Evolutionary conservation across 371 early-diverging fungal genomes (phyloP), one percentile per base, ranked within the genome.

Genomic region (Entomophthora muscae): DNA sequence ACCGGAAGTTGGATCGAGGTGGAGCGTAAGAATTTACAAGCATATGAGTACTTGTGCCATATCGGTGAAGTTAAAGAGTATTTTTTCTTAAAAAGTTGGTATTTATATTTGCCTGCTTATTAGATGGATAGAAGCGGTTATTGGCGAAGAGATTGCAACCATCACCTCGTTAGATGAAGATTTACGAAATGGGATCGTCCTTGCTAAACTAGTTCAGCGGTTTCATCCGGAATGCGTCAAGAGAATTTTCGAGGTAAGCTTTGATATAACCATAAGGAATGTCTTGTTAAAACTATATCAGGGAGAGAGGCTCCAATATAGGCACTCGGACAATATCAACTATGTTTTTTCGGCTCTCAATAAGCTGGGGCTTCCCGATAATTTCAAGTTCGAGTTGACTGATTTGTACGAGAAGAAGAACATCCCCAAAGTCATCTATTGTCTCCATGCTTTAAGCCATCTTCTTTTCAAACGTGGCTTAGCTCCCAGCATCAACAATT

Each of bases 331-430:
- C 72, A 99, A 99, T 75, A 98, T 98, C 75, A 96, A 96, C 71
- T 91, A 78, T 66, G 90, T 99, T 64, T 85, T 99, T 68, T 74
- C 75, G 24, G 91, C 92, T 1, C 79, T 92, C 63, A 74, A 79
- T 53, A 78, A 85, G 51, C 83, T 93, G 22, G 86, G 88, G 1
- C 74, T 99, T 17, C 98, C 98, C 2, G 79, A 85, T 71, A 84
- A 90, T 66, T 99, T 98, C 78, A 85, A 90, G 70, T 99, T 99
- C 78, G 99, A 98, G 72, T 75, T 94, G 66, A 92, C 96, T 0
- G 99, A 99, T 76, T 75, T 98, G 13, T 99, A 99, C 75, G 99
- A 99, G 64, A 89, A 90, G 75, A 99, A 98, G 74, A 99, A 99
- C 73, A 90, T 99, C 71, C 99, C 99, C 26, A 94, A 93, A 70